Evolutionary conservation across 805 yeast species (phyloP).

Genomic region (Metschnikowia corniflorae): DNA sequence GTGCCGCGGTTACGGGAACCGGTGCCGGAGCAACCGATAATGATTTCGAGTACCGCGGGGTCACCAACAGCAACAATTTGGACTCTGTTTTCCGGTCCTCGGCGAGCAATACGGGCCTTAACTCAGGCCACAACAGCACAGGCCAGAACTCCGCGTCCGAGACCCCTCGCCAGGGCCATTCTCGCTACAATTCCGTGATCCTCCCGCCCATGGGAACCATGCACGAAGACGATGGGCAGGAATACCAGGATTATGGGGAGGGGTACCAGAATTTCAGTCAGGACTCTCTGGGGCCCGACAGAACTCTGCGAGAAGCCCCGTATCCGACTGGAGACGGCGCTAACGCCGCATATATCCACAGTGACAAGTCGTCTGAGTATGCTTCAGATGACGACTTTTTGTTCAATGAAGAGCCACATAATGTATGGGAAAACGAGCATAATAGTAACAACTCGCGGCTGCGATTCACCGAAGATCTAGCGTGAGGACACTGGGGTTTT

Average conservation of each 20-base stretch:
- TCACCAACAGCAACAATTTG: conserved; percentile 39
- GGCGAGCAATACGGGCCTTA: conserved; percentile 10
- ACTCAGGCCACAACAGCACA: conserved; percentile 10
- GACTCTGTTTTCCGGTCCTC: conserved; percentile 34
- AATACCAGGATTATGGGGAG: background rate
- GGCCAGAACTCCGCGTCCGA: conserved; percentile 14
- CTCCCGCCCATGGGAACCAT: conserved; percentile 8
- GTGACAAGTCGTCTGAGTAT: conserved; percentile 13
- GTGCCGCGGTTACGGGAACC: background rate
- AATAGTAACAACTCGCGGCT: conserved; percentile 19
- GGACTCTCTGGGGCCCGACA: background rate
- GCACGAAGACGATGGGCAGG: conserved; percentile 8
- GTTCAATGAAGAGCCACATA: conserved; percentile 9
- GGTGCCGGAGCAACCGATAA: conserved; percentile 13
- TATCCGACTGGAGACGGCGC: conserved; percentile 11
- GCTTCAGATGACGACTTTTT: conserved; percentile 15
- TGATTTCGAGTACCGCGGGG: conserved; percentile 43
- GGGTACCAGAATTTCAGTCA: too few species aligned
- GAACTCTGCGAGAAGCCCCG: conserved; percentile 3
- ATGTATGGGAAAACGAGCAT: conserved; percentile 11
- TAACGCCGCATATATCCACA: conserved; percentile 2
- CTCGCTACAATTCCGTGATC: conserved; percentile 15
- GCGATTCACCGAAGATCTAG: conserved; percentile 19
- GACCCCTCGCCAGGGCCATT: conserved; percentile 10
- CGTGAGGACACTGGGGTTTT: too few species aligned